Base-by-base conservation (phyloP, 495 filamentous ascomycete genomes). In the Aspergillus haitiensis region DNA sequence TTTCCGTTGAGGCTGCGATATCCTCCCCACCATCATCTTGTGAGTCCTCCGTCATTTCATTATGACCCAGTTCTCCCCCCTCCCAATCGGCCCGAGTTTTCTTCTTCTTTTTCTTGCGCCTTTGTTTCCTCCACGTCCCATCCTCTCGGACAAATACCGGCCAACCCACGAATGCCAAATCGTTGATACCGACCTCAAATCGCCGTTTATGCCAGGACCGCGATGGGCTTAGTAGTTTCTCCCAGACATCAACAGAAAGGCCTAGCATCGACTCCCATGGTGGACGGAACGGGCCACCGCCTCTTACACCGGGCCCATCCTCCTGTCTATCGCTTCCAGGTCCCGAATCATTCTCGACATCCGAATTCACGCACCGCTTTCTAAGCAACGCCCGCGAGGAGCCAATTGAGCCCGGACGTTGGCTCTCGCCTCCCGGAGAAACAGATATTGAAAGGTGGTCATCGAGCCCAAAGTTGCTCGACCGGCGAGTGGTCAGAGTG, bases 71-170 rank as follows among this genome's bases (percentile, higher is more conserved):
- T 37, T 75, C 72, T 7, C 68, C 74, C n/a, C 73, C 73, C 55
- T 76, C 71, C 71, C 70, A 78, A 13, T 73, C 71, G 0, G 70
- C 59, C 16, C 68, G 65, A 12, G 66, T 60, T 64, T 74, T 71
- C 70, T 78, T 82, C 63, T 76, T 82, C 74, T 86, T 82, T 72
- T 86, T 89, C 78, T 84, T 88, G 54, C 76, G 68, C 46, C 70
- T 73, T 72, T 84, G 82, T 77, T 92, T 96, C 71, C 84, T 84
- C 94, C 94, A 98, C 45, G 77, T 76, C 1, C 93, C 94, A 75
- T 95, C 92, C 58, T 91, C 87, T 6, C 87, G 84, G 42, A 94
- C 86, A 70, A 93, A 93, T 39, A 96, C 84, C 13, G 94, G 94
- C 75, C 89, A 90, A 3, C 93, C 90, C 7, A 97, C 80, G 67